phyloP scores from a whole-genome alignment of 1,284 basidiomycete species.

The Bondarzewia mesenterica region DNA sequence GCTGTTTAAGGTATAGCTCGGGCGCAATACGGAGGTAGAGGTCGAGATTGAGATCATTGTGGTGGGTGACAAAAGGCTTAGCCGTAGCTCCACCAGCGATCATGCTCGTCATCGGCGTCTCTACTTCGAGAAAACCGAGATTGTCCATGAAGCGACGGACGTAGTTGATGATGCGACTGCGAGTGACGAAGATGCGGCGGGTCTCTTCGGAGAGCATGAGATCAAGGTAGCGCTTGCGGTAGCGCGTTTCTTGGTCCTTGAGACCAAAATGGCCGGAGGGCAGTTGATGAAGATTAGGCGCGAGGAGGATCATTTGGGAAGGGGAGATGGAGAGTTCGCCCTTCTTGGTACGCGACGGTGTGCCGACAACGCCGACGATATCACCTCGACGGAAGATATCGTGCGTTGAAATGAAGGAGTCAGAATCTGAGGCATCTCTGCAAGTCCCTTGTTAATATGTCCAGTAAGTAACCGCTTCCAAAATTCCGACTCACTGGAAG shows the following conservation, averaged over 20 bases:
- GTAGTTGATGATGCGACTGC: constrained; percentile 85
- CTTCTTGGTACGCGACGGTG: constrained; percentile 89
- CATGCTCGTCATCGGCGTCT: constrained; percentile 98
- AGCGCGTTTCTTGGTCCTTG: constrained; percentile 95
- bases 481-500: constrained; percentile 67
- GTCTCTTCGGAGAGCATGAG: constrained; percentile 93
- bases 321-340: constrained; percentile 93
- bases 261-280: constrained; percentile 87
- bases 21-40: constrained; percentile 98
- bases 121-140: constrained; percentile 96
- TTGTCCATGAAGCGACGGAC: constrained; percentile 87
- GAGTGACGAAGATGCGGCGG: constrained; percentile 87
- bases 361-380: constrained; percentile 89
- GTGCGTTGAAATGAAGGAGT: constrained; percentile 70
- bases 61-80: constrained; percentile 98
- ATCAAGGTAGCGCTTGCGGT: constrained; percentile 98
- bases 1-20: constrained; percentile 97
- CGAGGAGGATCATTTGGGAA: constrained; percentile 78
- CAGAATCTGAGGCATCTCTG: constrained; percentile 66
- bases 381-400: constrained; percentile 92
- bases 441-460: neutral
- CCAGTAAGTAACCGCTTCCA: too few species aligned
- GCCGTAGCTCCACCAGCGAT: constrained; percentile 96
- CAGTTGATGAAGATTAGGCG: constrained; percentile 94
- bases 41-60: constrained; percentile 97